phyloP scores from a whole-genome alignment of 2,329 filamentous ascomycete genomes.

The Coniochaeta prunicola region DNA sequence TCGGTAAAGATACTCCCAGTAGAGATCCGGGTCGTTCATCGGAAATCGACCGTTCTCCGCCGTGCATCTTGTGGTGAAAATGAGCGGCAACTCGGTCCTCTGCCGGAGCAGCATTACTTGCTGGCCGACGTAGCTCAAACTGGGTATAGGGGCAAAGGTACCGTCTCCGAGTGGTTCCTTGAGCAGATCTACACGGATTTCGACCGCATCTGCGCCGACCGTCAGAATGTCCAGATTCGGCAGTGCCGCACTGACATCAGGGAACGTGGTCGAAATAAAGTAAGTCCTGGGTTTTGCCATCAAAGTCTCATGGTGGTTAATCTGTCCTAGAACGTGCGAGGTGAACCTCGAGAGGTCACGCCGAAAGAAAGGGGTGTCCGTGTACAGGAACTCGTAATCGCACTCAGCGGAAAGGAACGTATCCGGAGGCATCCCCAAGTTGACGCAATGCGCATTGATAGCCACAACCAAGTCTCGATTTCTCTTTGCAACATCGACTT shows the following conservation, averaged over 20 bases:
- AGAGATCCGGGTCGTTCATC: conserved; percentile 69
- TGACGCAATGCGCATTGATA: conserved; percentile 72
- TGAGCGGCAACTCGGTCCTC: conserved; percentile 80
- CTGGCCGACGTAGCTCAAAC: conserved; percentile 76
- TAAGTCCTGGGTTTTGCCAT: conserved; percentile 73
- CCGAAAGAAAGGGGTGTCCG: conserved; percentile 61
- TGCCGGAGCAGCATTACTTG: conserved; percentile 80
- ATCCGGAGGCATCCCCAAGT: conserved; percentile 63
- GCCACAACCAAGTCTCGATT: conserved; percentile 54
- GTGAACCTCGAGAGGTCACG: conserved; percentile 73
- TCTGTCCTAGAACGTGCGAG: conserved; percentile 72
- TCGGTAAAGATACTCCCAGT: conserved; percentile 71
- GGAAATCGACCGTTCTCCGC: conserved; percentile 79
- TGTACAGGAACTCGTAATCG: conserved; percentile 85
- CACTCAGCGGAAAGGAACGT: conserved; percentile 57
- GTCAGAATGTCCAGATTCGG: conserved; percentile 83
- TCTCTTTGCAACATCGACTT: conserved; percentile 49
- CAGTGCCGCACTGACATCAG: conserved; percentile 73
- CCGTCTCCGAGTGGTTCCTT: conserved; percentile 62
- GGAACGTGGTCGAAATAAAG: conserved; percentile 83
- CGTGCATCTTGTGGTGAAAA: conserved; percentile 78
- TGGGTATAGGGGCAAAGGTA: conserved; percentile 59
- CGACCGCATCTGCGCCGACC: conserved; percentile 78
- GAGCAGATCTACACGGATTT: conserved; percentile 76
- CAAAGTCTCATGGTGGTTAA: conserved; percentile 68